Base-by-base conservation (phyloP, 2,329 filamentous ascomycete genomes). In the Microdochium trichocladiopsis region DNA sequence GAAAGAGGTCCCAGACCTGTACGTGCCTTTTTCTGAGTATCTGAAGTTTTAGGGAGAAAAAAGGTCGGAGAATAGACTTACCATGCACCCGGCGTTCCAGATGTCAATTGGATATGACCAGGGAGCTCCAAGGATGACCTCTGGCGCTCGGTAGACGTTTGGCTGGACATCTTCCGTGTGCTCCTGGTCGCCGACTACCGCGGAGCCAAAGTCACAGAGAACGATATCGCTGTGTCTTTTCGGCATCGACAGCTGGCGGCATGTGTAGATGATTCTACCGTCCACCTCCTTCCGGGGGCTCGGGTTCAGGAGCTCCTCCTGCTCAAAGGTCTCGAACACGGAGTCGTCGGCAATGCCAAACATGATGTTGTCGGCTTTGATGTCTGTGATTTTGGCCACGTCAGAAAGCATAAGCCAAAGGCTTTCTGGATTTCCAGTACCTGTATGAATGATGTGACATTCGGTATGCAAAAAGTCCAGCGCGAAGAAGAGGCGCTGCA, bases 1-100 rank as follows among this genome's bases (percentile, higher is more conserved):
- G 69, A 51, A 71, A 78, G 1, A 79, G 41, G 49, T 78, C 65
- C 76, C 75, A 80, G 25, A 76, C 69, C 74, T 76, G 51, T 45
- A 52, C 16, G 22, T 12, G 36, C n/a, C n/a, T 51, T 53, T 51
- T 43, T 25, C 28, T 45, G 47, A 37, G 52, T 41, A 50, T 53
- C 48, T 33, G 28, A n/a, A 31, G 28, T 31, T 18, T 41, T 18
- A 54, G 36, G 49, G 49, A 53, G 16, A 31, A n/a, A 55, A 25
- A 52, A n/a, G 36, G 16, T 47, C 50, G 18, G 37, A 48, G 43
- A 11, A 41, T 11, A 18, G 36, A 41, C 69, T 64, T 64, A 77
- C 74, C 76, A 79, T 70, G 51, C 71, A 74, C 10, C 75, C 76
- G 3, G 68, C 66, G 52, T 75, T 78, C 77, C 77, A 82, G 50